A percentile compares a stretch with the other conserved stretches of the same genome.
Evolutionary conservation across 2,329 filamentous ascomycete species (phyloP).

Genomic region (Salinomyces thailandicus): DNA sequence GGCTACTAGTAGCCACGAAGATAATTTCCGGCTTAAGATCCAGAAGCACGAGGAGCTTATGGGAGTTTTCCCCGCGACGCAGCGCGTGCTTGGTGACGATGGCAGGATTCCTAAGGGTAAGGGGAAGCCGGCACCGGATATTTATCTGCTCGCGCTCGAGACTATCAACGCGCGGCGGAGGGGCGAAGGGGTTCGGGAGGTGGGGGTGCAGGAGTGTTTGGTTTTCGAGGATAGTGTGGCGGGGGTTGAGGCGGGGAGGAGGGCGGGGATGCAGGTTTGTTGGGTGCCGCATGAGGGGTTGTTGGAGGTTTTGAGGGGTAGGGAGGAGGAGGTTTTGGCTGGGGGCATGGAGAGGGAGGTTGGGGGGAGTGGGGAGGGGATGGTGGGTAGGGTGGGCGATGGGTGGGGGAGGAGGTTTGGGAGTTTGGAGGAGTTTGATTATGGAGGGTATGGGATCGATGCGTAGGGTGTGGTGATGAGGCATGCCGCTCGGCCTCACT

Average conservation of each 20-base stretch:
- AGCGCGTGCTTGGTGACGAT: conserved; percentile 79
- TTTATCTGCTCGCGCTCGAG: conserved; percentile 76
- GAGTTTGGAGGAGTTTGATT: conserved; percentile 50
- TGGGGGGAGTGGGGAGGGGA: conserved; percentile 25
- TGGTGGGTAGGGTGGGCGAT: conserved; percentile 41
- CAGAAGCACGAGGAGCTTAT: conserved; percentile 43
- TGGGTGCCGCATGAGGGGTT: conserved; percentile 84
- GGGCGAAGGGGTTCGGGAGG: conserved; percentile 45
- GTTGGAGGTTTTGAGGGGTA: conserved; percentile 61
- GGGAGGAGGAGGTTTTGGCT: conserved; percentile 72
- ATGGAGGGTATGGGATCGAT: conserved; percentile 47
- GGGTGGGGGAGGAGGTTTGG: conserved; percentile 47
- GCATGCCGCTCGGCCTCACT: too few relatives aligned
- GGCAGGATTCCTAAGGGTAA: conserved; percentile 61
- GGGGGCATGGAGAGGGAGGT: conserved; percentile 55
- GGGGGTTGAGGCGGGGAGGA: conserved; percentile 78
- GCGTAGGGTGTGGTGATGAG: too few relatives aligned
- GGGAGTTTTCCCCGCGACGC: conserved; percentile 51
- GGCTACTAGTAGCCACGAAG: conserved; percentile 64
- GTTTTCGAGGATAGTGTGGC: conserved; percentile 95
- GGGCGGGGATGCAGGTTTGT: conserved; percentile 87
- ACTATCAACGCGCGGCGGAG: conserved; percentile 68
- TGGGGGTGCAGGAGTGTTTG: conserved; percentile 76
- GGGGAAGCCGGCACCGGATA: conserved; percentile 93
- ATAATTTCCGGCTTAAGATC: conserved; percentile 71